Evolutionary conservation across 106 monocot genomes (phyloP).

Genomic region (Dactylorhiza incarnata): DNA sequence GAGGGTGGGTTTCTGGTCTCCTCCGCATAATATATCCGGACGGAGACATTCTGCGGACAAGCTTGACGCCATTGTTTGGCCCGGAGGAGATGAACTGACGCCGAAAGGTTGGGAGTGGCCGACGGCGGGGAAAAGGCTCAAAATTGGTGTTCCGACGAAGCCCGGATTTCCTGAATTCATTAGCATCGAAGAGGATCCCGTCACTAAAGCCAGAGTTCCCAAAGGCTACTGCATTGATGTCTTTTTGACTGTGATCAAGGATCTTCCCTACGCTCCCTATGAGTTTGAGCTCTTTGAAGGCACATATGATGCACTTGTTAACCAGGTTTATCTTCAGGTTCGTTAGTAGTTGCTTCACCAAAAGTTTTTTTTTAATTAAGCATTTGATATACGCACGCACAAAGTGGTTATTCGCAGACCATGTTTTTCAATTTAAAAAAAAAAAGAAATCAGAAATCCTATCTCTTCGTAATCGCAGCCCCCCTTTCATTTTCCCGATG

Average conservation of each 20-base stretch:
- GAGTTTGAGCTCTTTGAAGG: constrained; percentile 30
- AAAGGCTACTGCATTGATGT: constrained; percentile 52
- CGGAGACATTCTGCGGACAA: background rate
- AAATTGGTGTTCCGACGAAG: constrained; percentile 45
- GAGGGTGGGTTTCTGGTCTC: constrained; percentile 47
- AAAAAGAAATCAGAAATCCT: too few species aligned
- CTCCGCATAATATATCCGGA: constrained; percentile 14
- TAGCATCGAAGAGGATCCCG: background rate
- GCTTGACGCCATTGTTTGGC: constrained; percentile 30
- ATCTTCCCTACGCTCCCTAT: constrained; percentile 38
- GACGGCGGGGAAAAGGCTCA: constrained; percentile 18
- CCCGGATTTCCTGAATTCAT: constrained; percentile 38
- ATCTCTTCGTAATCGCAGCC: too few species aligned
- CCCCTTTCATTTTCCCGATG: too few species aligned
- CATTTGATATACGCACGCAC: too few species aligned
- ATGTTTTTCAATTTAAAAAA: too few species aligned
- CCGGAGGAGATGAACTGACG: constrained; percentile 9
- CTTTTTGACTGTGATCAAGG: constrained; percentile 40
- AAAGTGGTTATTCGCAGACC: too few species aligned
- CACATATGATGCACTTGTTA: constrained; percentile 63
- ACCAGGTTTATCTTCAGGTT: constrained; percentile 63
- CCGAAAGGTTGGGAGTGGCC: constrained; percentile 64
- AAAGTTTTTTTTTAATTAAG: too few species aligned
- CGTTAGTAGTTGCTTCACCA: too few species aligned
- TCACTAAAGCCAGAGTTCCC: background rate